Base-by-base conservation (phyloP, 805 yeast genomes). In the Wickerhamiella shivajii region DNA sequence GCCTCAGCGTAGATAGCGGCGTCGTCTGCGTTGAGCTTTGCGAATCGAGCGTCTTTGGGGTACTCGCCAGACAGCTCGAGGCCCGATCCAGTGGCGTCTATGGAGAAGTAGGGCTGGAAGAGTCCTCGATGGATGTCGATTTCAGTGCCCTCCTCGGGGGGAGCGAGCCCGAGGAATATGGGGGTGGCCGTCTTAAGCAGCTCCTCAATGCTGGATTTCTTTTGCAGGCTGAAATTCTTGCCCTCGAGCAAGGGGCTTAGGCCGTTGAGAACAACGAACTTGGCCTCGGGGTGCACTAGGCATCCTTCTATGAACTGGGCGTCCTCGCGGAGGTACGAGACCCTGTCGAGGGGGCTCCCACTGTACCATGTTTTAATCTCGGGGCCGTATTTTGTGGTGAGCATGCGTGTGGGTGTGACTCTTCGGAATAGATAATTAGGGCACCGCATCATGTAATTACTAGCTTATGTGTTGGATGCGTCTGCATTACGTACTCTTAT, bases 1-100 rank as follows among this genome's bases (percentile, higher is more conserved):
- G 80, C 87, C 49, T 85, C 90, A 3, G 93, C 75, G 42, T 70
- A 75, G 15, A 83, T 50, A 3, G 81, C 70, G 0, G 83, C 77
- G 35, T 41, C 29, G 40, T 32, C 5, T 27, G 29, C 3, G 40
- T 39, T 2, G 53, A 32, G 12, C 49, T 30, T 22, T 5, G 7
- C 22, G 12, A 20, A 18, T 3, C 32, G 24, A 9, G 3, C 25
- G n/a, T 29, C 16, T 4, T 3, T 5, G 18, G 10, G 8, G 3
- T 31, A 17, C 14, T 4, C 21, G 15, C 16, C 42, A 45, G 46
- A 27, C 48, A 57, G 20, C 44, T 40, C 23, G 18, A 16, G 24
- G 29, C 20, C 24, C n/a, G n/a, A n/a, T n/a, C n/a, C n/a, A n/a
- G 22, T 23, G n/a, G 21, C 19, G n/a, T 25, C 28, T 5, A 31